A percentile compares a stretch with the other conserved stretches of the same genome.
Evolutionary conservation across 2,329 filamentous ascomycete genomes (phyloP).

Genomic region (Verticillium longisporum): DNA sequence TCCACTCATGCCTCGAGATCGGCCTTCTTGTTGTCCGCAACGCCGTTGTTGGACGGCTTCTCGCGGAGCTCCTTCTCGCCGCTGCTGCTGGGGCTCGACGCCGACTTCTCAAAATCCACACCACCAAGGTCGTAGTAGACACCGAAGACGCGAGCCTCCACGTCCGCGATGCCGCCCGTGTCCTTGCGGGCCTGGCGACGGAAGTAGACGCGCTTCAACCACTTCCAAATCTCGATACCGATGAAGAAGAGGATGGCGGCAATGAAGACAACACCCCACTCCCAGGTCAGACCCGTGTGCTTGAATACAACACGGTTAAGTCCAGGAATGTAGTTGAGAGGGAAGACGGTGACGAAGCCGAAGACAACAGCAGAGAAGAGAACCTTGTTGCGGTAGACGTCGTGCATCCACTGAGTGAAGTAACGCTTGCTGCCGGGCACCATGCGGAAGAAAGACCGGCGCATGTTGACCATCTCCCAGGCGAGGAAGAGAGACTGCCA

Average conservation of each 20-base stretch:
- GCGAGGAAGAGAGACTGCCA: slow-evolving; percentile 70
- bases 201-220: slow-evolving; percentile 41
- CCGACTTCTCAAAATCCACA: slow-evolving; percentile 3
- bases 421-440: slow-evolving; percentile 53
- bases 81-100: slow-evolving; percentile 7
- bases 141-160: slow-evolving; percentile 26
- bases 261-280: slow-evolving; percentile 53
- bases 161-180: slow-evolving; percentile 13
- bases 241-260: slow-evolving; percentile 48
- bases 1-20: background rate
- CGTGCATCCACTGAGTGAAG: slow-evolving; percentile 58
- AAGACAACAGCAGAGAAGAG: slow-evolving; percentile 54
- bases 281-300: slow-evolving; percentile 51
- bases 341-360: slow-evolving; percentile 39
- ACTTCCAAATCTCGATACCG: slow-evolving; percentile 54
- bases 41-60: slow-evolving; percentile 1
- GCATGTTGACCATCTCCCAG: slow-evolving; percentile 68
- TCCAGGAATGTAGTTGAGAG: slow-evolving; percentile 49
- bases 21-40: background rate
- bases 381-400: slow-evolving; percentile 65
- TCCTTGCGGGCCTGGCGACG: slow-evolving; percentile 19
- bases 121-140: slow-evolving; percentile 18
- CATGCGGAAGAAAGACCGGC: slow-evolving; percentile 67
- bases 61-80: slow-evolving; percentile 12
- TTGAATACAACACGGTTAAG: slow-evolving; percentile 52